Evolutionary conservation across 2,329 filamentous ascomycete genomes (phyloP).

Genomic region (Penicillium sp.): DNA sequence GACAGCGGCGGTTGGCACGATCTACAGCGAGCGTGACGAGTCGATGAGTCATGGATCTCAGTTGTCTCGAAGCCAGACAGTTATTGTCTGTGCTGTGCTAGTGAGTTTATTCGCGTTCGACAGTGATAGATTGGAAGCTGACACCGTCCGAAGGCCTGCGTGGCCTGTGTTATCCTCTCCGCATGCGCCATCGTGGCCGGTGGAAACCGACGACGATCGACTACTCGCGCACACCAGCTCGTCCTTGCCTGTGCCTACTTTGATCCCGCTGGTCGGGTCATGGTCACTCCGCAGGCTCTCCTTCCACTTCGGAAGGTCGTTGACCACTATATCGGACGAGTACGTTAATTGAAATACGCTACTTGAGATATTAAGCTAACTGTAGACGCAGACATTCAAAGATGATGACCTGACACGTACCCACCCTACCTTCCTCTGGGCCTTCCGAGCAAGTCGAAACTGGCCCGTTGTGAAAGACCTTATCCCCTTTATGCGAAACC

Average conservation of each 20-base stretch:
- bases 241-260: conserved; percentile 48
- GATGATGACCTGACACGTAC: conserved; percentile 73
- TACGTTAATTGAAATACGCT: conserved; percentile 28
- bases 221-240: conserved; percentile 61
- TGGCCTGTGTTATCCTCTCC: conserved; percentile 61
- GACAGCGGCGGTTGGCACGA: conserved; percentile 70
- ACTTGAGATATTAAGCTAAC: conserved; percentile 19
- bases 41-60: conserved; percentile 40
- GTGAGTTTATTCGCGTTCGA: conserved; percentile 50
- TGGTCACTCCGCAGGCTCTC: conserved; percentile 47
- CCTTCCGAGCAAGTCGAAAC: conserved; percentile 75
- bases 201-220: conserved; percentile 53
- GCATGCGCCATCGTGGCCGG: conserved; percentile 56
- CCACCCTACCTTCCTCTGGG: conserved; percentile 83
- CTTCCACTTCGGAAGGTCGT: conserved; percentile 66
- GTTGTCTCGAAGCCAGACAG: conserved; percentile 61
- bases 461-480: conserved; percentile 69
- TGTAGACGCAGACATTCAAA: conserved; percentile 50
- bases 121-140: background rate
- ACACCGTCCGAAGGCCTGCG: conserved; percentile 51
- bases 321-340: conserved; percentile 68
- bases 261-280: conserved; percentile 43
- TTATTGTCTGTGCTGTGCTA: conserved; percentile 71
- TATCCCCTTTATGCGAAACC: conserved; percentile 68
- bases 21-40: conserved; percentile 58